Conservation (phyloP, 768 basidiomycete genomes). For the Gymnopilus junonius region DNA sequence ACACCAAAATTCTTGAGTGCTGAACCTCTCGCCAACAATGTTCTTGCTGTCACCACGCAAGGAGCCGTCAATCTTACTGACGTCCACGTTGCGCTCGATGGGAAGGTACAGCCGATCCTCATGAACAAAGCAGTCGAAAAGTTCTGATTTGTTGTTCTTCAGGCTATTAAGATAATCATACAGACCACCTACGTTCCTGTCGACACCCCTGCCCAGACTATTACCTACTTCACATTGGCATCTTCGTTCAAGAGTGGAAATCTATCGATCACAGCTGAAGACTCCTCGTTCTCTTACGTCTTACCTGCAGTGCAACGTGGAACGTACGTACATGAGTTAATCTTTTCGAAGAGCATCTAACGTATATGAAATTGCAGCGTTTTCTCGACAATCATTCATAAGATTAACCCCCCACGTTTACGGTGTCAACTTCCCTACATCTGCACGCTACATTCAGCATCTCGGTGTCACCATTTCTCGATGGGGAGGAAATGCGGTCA, state of each 20-base stretch:
- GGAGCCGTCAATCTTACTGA: conserved; percentile 48
- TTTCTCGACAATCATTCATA: conserved; percentile 35
- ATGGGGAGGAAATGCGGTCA: conserved; percentile 61
- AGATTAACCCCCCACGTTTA: conserved; percentile 56
- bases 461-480: conserved; percentile 54
- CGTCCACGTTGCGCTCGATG: conserved; percentile 42
- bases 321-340: conserved; percentile 31
- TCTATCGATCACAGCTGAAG: conserved; percentile 46
- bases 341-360: neutral
- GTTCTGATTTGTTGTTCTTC: neutral
- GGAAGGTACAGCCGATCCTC: conserved; percentile 31
- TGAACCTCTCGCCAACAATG: conserved; percentile 50
- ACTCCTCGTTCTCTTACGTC: conserved; percentile 41
- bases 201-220: conserved; percentile 50
- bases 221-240: conserved; percentile 52
- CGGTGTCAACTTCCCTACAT: conserved; percentile 59
- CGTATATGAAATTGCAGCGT: conserved; percentile 29
- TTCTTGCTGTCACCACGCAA: conserved; percentile 52
- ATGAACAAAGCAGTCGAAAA: neutral
- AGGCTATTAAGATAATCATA: conserved; percentile 40
- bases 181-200: conserved; percentile 42
- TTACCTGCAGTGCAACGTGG: conserved; percentile 48
- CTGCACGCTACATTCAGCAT: conserved; percentile 47
- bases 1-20: conserved; percentile 54
- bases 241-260: conserved; percentile 44